These are phyloP conservation scores for Candida germanica DNA, from an alignment of 805 yeast genomes.

Conservation along the genomic window DNA sequence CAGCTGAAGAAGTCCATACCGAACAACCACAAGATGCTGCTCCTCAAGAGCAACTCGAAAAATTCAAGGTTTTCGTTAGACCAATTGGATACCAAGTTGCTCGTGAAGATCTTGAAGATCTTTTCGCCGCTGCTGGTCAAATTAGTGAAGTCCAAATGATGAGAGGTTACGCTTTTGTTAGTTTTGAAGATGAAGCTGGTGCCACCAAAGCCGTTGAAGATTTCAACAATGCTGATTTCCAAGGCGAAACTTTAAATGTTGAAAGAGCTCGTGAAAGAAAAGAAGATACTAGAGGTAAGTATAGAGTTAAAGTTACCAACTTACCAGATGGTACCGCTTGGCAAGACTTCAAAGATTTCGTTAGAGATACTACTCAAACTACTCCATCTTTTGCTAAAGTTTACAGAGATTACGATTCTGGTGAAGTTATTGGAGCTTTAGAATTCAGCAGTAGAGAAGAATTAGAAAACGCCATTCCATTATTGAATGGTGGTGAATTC, in stretches of 20 bases:
- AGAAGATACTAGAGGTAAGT: conserved; percentile 66
- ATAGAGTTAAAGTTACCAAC: conserved; percentile 65
- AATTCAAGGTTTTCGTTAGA: conserved; percentile 50
- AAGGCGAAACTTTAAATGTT: conserved; percentile 48
- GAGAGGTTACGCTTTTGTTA: conserved; percentile 88
- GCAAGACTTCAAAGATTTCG: conserved; percentile 90
- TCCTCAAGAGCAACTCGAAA: conserved; percentile 13
- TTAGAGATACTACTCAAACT: conserved; percentile 66
- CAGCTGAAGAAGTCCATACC: not conserved
- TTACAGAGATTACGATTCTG: conserved; percentile 47
- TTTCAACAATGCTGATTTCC: conserved; percentile 44
- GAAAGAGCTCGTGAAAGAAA: conserved; percentile 56
- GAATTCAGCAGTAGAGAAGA: conserved; percentile 68
- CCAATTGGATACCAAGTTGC: conserved; percentile 55
- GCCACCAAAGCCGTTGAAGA: conserved; percentile 50
- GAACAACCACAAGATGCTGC: not conserved
- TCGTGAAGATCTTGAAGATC: conserved; percentile 61
- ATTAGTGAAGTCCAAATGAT: conserved; percentile 64
- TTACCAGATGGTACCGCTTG: conserved; percentile 77
- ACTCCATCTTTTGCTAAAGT: conserved; percentile 60
- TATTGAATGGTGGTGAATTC: conserved; percentile 67
- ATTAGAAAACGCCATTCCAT: conserved; percentile 68
- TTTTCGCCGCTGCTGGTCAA: conserved; percentile 65
- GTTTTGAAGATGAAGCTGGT: conserved; percentile 63
- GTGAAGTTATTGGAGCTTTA: conserved; percentile 47